phyloP scores from a whole-genome alignment of 225 moss, liverwort and hornwort species.

The Marchantia paleacea region DNA sequence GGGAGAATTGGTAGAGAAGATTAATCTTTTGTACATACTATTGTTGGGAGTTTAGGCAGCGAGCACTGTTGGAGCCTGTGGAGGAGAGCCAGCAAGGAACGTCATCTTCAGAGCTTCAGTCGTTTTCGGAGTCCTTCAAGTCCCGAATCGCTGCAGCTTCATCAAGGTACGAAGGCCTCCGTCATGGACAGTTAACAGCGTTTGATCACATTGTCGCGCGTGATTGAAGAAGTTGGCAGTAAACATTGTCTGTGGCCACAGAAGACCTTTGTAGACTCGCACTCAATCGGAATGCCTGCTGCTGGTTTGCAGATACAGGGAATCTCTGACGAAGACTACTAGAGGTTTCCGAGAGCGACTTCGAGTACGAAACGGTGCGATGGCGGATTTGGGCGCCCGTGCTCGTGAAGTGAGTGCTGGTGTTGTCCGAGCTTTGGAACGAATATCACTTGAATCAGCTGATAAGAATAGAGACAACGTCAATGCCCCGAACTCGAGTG shows the following conservation, averaged over 20 bases:
- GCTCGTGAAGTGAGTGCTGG: conserved; percentile 70
- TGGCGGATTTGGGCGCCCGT: conserved; percentile 61
- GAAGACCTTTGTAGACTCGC: not conserved
- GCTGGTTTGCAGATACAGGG: conserved; percentile 52
- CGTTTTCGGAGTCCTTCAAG: conserved; percentile 67
- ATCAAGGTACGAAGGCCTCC: conserved; percentile 41
- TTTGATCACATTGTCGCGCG: not conserved
- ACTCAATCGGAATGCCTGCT: not conserved
- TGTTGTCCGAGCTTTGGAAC: conserved; percentile 68
- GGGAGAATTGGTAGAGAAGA: not conserved
- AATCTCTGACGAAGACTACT: conserved; percentile 69
- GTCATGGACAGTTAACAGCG: not conserved
- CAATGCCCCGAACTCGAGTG: conserved; percentile 29
- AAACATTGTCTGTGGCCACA: not conserved
- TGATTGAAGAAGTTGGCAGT: not conserved
- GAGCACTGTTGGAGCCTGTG: conserved; percentile 36
- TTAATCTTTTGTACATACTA: not conserved
- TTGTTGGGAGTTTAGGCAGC: conserved; percentile 37
- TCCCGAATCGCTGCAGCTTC: conserved; percentile 68
- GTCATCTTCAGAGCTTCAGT: conserved; percentile 53
- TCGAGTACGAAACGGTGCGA: conserved; percentile 60
- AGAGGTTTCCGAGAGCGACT: conserved; percentile 65
- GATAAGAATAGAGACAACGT: conserved; percentile 43
- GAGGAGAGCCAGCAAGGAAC: conserved; percentile 56
- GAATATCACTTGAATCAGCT: conserved; percentile 57